Percentiles rank a stretch among this genome's conserved stretches.
Evolutionary conservation across 2,329 filamentous ascomycete species (phyloP).

Genomic region (Monascus ruber): DNA sequence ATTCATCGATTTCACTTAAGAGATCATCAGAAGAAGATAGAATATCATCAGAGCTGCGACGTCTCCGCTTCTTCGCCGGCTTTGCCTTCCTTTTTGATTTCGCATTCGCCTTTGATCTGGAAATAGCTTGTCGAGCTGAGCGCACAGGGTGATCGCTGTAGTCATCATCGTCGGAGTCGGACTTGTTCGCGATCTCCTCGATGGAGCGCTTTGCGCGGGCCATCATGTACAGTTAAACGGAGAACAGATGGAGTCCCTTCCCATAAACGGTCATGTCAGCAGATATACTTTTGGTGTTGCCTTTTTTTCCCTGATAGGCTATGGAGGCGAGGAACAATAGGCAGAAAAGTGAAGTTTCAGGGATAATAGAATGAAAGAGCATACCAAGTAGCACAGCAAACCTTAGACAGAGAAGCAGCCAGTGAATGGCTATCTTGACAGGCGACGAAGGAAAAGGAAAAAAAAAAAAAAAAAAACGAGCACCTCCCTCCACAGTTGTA

Average conservation of each 20-base stretch:
- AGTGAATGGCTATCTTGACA: too few species aligned
- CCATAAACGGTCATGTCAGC: background rate
- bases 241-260: too few species aligned
- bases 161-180: conserved; percentile 35
- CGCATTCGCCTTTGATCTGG: conserved; percentile 14
- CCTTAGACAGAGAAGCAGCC: too few species aligned
- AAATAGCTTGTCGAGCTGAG: conserved; percentile 14
- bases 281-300: background rate
- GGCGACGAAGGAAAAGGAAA: too few species aligned
- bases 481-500: too few species aligned
- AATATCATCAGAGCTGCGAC: conserved; percentile 37
- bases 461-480: too few species aligned
- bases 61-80: conserved; percentile 26
- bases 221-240: conserved; percentile 13
- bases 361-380: too few species aligned
- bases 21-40: conserved; percentile 28
- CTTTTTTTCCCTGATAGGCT: too few species aligned
- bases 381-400: too few species aligned
- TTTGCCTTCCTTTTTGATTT: conserved; percentile 21
- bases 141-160: conserved; percentile 28
- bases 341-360: too few species aligned
- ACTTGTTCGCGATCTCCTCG: conserved; percentile 32
- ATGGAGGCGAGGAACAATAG: too few species aligned
- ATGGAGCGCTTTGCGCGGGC: conserved; percentile 28
- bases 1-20: conserved; percentile 29